Evolutionary conservation across 441 rosid genomes (phyloP).

Genomic region (Adansonia madagascariensis): DNA sequence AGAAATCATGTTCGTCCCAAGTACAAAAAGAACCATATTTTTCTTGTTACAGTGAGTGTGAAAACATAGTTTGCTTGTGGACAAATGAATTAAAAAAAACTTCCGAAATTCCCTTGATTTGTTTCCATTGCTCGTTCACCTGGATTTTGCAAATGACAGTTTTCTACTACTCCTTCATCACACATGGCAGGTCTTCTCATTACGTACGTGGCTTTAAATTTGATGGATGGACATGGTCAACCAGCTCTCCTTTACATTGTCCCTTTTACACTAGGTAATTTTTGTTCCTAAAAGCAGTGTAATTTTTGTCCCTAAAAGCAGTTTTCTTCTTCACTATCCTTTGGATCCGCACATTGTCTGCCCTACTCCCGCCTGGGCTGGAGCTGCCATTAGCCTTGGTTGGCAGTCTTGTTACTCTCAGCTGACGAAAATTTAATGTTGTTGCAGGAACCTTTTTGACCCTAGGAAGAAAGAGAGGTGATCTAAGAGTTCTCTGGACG

Average conservation of each 20-base stretch:
- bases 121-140: not conserved
- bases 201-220: slow-evolving; percentile 68
- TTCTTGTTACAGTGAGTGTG: not conserved
- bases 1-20: not conserved
- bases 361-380: too few relatives aligned
- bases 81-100: not conserved
- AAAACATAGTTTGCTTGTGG: not conserved
- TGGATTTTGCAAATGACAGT: slow-evolving; percentile 18
- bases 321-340: slow-evolving; percentile 1
- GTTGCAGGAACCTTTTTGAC: slow-evolving; percentile 61
- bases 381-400: too few relatives aligned
- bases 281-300: slow-evolving; percentile 23
- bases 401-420: not conserved
- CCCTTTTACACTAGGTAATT: slow-evolving; percentile 64
- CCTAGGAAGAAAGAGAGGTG: slow-evolving; percentile 57
- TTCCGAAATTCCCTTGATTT: not conserved
- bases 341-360: too few relatives aligned
- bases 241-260: slow-evolving; percentile 77
- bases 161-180: not conserved
- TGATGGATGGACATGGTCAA: slow-evolving; percentile 87
- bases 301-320: not conserved
- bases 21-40: slow-evolving; percentile 1
- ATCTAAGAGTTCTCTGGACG: slow-evolving; percentile 61
- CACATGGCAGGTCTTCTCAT: slow-evolving; percentile 58
- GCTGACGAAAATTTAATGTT: not conserved